Evolutionary conservation across 129 eudicot genomes (phyloP).

Genomic region (carrot (Daucus carota)): DNA sequence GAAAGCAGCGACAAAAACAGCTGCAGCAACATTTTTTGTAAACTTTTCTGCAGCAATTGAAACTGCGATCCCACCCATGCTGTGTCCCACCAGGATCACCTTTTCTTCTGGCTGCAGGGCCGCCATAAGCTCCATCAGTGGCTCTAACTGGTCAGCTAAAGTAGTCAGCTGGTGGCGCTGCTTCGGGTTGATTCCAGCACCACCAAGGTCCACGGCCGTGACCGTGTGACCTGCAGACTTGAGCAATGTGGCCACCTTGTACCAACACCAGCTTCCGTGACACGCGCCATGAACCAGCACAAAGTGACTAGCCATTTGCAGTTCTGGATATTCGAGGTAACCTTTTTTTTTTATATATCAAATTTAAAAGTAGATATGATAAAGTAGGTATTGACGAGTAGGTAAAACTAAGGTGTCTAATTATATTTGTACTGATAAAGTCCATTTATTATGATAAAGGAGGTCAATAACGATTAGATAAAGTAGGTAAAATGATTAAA

Average conservation of each 20-base stretch:
- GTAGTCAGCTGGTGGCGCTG: conserved; percentile 12
- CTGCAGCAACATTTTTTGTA: conserved; percentile 12
- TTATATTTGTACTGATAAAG: no score
- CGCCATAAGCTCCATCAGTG: conserved; percentile 26
- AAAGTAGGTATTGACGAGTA: no score
- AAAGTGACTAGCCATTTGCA: conserved; percentile 15
- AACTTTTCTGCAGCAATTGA: conserved; percentile 27
- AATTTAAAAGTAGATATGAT: no score
- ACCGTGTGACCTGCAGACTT: conserved; percentile 23
- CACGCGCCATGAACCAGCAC: conserved; percentile 35
- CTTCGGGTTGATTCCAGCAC: conserved; percentile 25
- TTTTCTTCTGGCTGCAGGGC: conserved; percentile 19
- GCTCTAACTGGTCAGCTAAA: conserved; percentile 18
- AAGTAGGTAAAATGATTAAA: no score
- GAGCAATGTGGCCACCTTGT: conserved; percentile 22
- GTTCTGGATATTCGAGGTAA: background rate
- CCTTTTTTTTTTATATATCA: no score
- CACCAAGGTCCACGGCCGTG: conserved; percentile 29
- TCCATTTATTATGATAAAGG: no score
- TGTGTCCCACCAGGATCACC: conserved; percentile 31
- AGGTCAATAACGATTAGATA: no score
- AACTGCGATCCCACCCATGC: conserved; percentile 19
- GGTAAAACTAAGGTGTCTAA: no score
- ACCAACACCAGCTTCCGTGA: conserved; percentile 40
- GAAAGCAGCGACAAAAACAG: conserved; percentile 19